phyloP scores from a whole-genome alignment of 78 protist species.

The Dictyostelium firmibasis region DNA sequence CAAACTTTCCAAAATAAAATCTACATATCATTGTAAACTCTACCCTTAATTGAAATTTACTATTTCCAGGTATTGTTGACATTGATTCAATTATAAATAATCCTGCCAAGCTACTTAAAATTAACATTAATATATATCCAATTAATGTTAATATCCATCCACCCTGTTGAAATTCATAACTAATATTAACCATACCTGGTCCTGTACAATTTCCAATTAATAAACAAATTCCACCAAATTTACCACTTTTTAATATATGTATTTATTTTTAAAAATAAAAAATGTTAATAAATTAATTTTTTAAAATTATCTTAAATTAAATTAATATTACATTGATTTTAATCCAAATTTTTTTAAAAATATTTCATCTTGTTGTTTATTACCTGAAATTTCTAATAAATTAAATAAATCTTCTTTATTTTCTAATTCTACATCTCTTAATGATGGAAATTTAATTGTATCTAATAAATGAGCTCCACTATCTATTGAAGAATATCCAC shows the following conservation, averaged over 20 bases:
- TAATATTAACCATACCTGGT: slow-evolving; percentile 72
- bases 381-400: neutral
- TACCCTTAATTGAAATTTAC: slow-evolving; percentile 30
- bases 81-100: slow-evolving; percentile 57
- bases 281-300: neutral
- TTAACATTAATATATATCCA: neutral
- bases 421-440: neutral
- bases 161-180: slow-evolving; percentile 68
- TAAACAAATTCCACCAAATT: slow-evolving; percentile 28
- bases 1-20: slow-evolving; percentile 61
- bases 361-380: neutral
- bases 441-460: neutral
- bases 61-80: slow-evolving; percentile 48
- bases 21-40: slow-evolving; percentile 29
- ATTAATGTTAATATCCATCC: slow-evolving; percentile 57
- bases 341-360: slow-evolving; percentile 16
- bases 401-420: neutral
- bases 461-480: neutral
- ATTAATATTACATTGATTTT: slow-evolving; percentile 4
- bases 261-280: too few relatives aligned
- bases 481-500: neutral
- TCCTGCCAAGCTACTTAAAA: slow-evolving; percentile 26
- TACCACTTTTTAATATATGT: neutral
- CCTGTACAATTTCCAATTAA: slow-evolving; percentile 69
- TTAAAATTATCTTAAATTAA: neutral